phyloP scores from a whole-genome alignment of 768 basidiomycete genomes.

The Rhizopogon vinicolor region DNA sequence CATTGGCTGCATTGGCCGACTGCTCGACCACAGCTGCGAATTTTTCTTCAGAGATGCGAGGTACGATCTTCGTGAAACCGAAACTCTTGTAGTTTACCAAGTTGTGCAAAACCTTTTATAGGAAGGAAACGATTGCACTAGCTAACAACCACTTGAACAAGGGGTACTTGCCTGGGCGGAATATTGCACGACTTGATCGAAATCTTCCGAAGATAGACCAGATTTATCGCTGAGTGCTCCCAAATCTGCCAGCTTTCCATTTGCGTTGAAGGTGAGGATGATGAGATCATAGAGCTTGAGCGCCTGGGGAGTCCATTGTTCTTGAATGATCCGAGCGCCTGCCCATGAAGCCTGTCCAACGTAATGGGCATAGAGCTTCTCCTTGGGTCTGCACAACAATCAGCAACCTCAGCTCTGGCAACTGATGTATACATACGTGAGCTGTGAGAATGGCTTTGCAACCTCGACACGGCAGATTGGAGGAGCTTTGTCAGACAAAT shows the following conservation, averaged over 20 bases:
- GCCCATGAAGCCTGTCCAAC: slow-evolving; percentile 75
- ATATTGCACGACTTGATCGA: slow-evolving; percentile 70
- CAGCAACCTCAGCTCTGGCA: not conserved
- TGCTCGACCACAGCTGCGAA: slow-evolving; percentile 60
- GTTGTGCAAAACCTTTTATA: slow-evolving; percentile 34
- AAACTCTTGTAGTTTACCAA: slow-evolving; percentile 72
- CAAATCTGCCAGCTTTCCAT: slow-evolving; percentile 56
- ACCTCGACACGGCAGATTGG: slow-evolving; percentile 74
- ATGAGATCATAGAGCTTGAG: slow-evolving; percentile 65
- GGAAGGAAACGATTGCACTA: not conserved
- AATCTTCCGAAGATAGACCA: slow-evolving; percentile 53
- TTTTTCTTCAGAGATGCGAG: slow-evolving; percentile 55
- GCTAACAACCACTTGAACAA: not conserved
- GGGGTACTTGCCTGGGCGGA: slow-evolving; percentile 51
- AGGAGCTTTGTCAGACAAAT: slow-evolving; percentile 70
- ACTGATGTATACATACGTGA: slow-evolving; percentile 41
- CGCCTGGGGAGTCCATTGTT: slow-evolving; percentile 77
- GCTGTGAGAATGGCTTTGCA: slow-evolving; percentile 59
- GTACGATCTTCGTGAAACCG: slow-evolving; percentile 83
- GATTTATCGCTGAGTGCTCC: slow-evolving; percentile 46
- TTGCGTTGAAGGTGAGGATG: slow-evolving; percentile 60
- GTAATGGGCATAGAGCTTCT: slow-evolving; percentile 78
- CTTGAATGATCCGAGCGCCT: slow-evolving; percentile 79
- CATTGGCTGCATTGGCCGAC: slow-evolving; percentile 55
- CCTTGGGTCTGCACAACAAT: slow-evolving; percentile 47